Evolutionary conservation across 768 basidiomycete species (phyloP), one percentile per base, ranked within the genome.

Genomic region (Crassisporium funariophilum): DNA sequence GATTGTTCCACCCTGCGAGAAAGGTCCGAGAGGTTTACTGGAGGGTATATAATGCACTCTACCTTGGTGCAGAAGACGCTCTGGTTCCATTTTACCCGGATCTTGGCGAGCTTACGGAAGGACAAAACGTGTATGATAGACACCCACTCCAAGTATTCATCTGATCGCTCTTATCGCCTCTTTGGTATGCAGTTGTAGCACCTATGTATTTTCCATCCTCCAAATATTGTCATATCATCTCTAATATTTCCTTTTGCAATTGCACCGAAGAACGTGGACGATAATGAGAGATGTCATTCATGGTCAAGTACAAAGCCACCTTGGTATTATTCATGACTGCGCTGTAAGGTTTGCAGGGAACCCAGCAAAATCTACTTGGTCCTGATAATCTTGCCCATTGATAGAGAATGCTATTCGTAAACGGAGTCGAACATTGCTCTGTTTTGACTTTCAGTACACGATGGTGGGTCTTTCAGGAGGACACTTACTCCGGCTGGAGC

Each of bases 1-100:
- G 97, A 3, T 71, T 99, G 43, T 98, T 94, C 82, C 97, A 99
- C 60, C 97, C 97, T 1, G 94, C 97, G 3, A 76, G 97, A 49
- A 95, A 95, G 66, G 97, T 99, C 17, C 81, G 97, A 46, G 97
- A 99, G 74, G 92, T 95, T 2, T 98, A 98, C 65, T 98, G 95
- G 95, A 82, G 93, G 29, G 74, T 95, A 50, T 98, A 98, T 73
- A 98, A 97, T 68, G 84, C 93, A 22, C 70, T 97, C 36, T 98
- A 98, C 62, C 80, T 98, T 22, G 94, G 95, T 21, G 88, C 94
- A 1, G 65, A 82, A 34, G 95, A 98, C 60, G 84, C 95, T 4
- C 76, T 98, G 69, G 95, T 98, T 5, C 93, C 95, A 0, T 97
- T 94, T 73, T 95, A 93, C 64, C 92, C 95, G 19, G 91, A 95